phyloP scores from a whole-genome alignment of 2,329 filamentous ascomycete species.

The Knufia fluminis region DNA sequence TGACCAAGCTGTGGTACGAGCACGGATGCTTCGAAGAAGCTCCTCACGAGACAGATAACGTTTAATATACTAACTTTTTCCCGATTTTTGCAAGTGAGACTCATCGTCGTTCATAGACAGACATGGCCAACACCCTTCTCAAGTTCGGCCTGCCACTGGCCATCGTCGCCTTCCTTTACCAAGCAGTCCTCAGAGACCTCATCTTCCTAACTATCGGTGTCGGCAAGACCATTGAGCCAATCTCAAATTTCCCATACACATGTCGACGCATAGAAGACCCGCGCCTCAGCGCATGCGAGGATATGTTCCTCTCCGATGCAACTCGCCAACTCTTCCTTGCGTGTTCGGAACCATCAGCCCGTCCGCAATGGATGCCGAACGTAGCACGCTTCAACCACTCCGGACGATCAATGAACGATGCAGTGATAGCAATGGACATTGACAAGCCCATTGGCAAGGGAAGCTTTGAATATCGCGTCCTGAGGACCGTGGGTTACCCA shows the following conservation, averaged over 20 bases:
- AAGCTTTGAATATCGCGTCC: conserved; percentile 17
- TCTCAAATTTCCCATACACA: conserved; percentile 27
- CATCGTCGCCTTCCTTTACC: conserved; percentile 24
- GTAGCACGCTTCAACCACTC: conserved; percentile 21
- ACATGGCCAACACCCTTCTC: not conserved
- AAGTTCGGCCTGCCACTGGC: conserved; percentile 15
- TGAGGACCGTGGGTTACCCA: conserved; percentile 16
- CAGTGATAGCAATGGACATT: conserved; percentile 25
- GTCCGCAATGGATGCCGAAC: conserved; percentile 23
- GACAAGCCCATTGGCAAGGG: conserved; percentile 19
- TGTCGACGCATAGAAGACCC: conserved; percentile 23
- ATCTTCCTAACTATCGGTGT: conserved; percentile 26
- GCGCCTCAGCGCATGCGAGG: conserved; percentile 26
- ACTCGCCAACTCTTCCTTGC: conserved; percentile 24
- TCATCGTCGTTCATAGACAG: not conserved
- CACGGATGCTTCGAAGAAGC: no score
- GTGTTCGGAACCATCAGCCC: conserved; percentile 20
- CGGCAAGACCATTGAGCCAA: conserved; percentile 25
- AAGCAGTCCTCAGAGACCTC: conserved; percentile 23
- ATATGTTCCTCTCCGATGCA: conserved; percentile 25
- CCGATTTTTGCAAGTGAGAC: no score
- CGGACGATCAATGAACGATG: conserved; percentile 21
- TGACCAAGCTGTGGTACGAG: no score
- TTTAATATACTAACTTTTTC: no score
- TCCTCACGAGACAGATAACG: no score